Evolutionary conservation across 2,329 filamentous ascomycete species (phyloP), one percentile per base, ranked within the genome.

Genomic region (Nemania sp.): DNA sequence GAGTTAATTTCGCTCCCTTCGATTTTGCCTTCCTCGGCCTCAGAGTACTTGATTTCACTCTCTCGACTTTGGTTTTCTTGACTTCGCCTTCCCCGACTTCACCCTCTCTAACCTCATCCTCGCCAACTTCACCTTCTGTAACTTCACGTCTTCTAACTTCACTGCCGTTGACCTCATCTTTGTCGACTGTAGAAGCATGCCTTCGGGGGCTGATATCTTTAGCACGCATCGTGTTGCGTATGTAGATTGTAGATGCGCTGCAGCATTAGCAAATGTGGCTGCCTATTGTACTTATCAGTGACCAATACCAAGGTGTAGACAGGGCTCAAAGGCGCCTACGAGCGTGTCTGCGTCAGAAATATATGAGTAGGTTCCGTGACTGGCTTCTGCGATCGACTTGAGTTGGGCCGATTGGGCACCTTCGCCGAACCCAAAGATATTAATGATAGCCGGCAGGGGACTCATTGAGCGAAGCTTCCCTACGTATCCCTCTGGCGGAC

Each of bases 261-360:
- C 78, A 1, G 86, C 83, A 66, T 88, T 83, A 2, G 87, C 78
- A 61, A 88, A 87, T 3, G 86, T 83, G 2, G 85, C 87, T 2
- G 82, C 82, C 76, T 78, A 29, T 1, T 21, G 12, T 3, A 40
- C 51, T 3, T 12, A 18, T 68, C 57, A 67, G 48, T 51, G 39
- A 18, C 34, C 5, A 32, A 6, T 39, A 18, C 34, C 5, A 32
- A 6, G 18, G 42, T 4, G 51, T 2, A 9, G 12, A 32, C 9
- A 32, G 2, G 2, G 20, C 11, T 15, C 15, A 42, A n/a, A 12
- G 3, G n/a, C 20, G 5, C 75, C 58, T 63, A 79, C 77, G 60
- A 88, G 83, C 83, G 88, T 87, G 60, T 84, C 82, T 0, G 83
- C 80, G 55, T 88, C 85, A 0, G 84, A 82, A 17, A 88, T 87